Conservation (phyloP, 768 basidiomycete species). For the Pleurotus tuber-regium region DNA sequence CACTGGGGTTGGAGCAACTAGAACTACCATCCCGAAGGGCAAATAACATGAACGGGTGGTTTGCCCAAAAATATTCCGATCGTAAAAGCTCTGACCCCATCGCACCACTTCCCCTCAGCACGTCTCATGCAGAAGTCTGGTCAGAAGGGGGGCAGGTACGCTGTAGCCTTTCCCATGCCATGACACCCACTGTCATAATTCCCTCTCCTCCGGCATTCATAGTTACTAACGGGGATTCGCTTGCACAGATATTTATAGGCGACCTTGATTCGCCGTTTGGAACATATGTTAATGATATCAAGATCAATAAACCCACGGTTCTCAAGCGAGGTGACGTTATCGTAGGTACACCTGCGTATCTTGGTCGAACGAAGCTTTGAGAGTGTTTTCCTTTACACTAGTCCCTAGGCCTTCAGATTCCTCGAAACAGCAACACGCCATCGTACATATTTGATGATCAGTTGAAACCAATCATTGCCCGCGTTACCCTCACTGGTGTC, state of each 20-base stretch:
- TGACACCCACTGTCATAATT: neutral
- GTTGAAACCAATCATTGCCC: constrained; percentile 43
- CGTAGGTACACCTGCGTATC: constrained; percentile 26
- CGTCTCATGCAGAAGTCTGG: constrained; percentile 47
- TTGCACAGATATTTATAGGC: constrained; percentile 39
- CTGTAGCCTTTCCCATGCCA: constrained; percentile 2
- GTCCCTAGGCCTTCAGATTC: constrained; percentile 38
- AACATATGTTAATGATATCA: constrained; percentile 45
- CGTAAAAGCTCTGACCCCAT: constrained; percentile 22
- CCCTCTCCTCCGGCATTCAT: neutral
- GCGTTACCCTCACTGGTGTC: constrained; percentile 33
- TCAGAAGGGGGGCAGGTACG: constrained; percentile 37
- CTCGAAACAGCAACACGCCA: constrained; percentile 37
- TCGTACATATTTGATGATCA: constrained; percentile 39
- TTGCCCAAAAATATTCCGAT: constrained; percentile 28
- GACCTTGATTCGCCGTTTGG: constrained; percentile 46
- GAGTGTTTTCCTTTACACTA: constrained; percentile 16
- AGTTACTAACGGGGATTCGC: neutral
- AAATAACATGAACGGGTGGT: constrained; percentile 38
- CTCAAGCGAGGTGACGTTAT: constrained; percentile 42
- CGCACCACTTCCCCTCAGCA: constrained; percentile 39
- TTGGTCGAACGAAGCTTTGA: constrained; percentile 11
- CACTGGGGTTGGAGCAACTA: constrained; percentile 27
- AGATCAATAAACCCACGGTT: constrained; percentile 32
- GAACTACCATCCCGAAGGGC: constrained; percentile 19